Evolutionary conservation across 2,329 filamentous ascomycete genomes (phyloP).

Genomic region (Coniochaeta sp.): DNA sequence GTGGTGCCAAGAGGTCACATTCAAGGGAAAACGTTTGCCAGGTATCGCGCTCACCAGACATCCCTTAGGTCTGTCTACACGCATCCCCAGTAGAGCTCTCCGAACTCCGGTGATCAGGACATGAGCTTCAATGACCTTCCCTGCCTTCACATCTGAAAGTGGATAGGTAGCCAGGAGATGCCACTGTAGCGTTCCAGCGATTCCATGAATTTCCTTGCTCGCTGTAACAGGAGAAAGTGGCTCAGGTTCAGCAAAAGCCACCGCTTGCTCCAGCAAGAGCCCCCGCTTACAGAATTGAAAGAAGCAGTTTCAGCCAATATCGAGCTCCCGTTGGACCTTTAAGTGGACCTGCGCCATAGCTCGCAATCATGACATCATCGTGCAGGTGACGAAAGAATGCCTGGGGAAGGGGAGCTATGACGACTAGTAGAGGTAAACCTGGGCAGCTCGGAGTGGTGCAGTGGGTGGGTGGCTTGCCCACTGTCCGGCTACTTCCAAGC

Average conservation of each 20-base stretch:
- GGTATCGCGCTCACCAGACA: no score
- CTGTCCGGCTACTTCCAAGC: not conserved
- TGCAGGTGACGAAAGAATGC: slow-evolving; percentile 3
- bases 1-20: no score
- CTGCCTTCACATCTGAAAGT: not conserved
- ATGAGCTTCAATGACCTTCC: not conserved
- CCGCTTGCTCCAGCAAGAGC: not conserved
- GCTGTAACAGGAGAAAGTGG: not conserved
- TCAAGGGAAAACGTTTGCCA: no score
- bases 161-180: not conserved
- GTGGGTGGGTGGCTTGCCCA: not conserved
- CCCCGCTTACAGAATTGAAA: not conserved
- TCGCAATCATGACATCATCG: slow-evolving; percentile 2
- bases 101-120: no score
- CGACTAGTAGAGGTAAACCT: not conserved
- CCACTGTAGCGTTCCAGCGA: not conserved
- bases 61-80: no score
- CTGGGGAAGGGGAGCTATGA: slow-evolving; percentile 3
- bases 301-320: not conserved
- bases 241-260: not conserved
- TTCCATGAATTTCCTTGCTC: not conserved
- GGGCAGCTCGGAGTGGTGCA: no score
- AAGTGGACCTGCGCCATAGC: not conserved
- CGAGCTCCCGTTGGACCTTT: not conserved
- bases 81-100: no score